Base-by-base conservation (phyloP, 2,329 filamentous ascomycete genomes). In the Stagonosporopsis vannaccii region DNA sequence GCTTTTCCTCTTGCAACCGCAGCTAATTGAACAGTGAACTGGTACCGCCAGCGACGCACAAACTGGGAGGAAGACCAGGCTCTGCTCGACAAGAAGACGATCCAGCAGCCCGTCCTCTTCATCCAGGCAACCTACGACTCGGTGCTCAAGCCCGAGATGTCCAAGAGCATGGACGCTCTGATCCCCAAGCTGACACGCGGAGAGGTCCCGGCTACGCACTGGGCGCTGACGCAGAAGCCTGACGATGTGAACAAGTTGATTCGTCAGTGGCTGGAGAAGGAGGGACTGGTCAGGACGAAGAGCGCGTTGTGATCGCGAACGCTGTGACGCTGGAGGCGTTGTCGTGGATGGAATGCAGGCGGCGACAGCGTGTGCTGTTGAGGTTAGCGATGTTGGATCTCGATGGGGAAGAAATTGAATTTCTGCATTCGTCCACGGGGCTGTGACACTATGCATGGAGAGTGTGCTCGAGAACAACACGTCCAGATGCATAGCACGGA, bases 191-290 rank as follows among this genome's bases (percentile, higher is more conserved):
- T 96, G 68, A 89, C 85, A 7, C 81, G 83, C 58, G 82, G 78
- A 8, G 85, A 90, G 72, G 88, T 97, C 51, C 76, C 87, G 32
- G 83, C 89, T 0, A 80, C 83, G 17, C 95, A 98, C 77, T 98
- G 94, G 94, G 90, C 89, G 41, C 77, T 96, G 71, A 88, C 86
- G 80, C 86, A 97, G 80, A 85, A 84, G 61, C 83, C 89, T 0
- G 84, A 82, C 20, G 85, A 89, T 66, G 85, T 91, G 3, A 97
- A 97, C 75, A 74, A 71, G 45, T 79, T 87, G 58, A 81, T 97
- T 64, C 81, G 79, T 52, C 80, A 83, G 54, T 97, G 92, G 85
- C 63, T 96, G 58, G 81, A 84, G 56, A 78, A 76, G 15, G 81
- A 88, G 39, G 82, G 80, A 2, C 80, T 81, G 64, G 76, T 72